A percentile compares a stretch with the other conserved stretches of the same genome.
These are phyloP conservation scores for Chamaecyparis obtusa DNA, from an alignment of 75 land plant species.

Conservation along the genomic window DNA sequence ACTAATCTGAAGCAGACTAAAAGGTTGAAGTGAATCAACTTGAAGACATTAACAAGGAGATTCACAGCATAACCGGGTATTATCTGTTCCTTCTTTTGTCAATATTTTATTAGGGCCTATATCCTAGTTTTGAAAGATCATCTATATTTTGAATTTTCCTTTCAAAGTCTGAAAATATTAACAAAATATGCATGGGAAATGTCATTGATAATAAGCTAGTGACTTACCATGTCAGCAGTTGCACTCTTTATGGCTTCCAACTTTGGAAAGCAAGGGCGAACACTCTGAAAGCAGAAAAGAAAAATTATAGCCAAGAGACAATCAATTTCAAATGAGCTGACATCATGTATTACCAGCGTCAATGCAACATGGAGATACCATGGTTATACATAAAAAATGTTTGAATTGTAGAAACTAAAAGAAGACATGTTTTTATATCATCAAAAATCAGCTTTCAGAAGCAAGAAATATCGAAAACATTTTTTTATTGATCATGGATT, in stretches of 20 bases:
- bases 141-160: no score
- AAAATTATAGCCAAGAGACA: background rate
- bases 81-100: no score
- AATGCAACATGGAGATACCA: background rate
- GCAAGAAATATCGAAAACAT: background rate
- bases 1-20: no score
- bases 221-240: constrained; percentile 88
- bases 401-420: background rate
- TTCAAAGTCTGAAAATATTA: no score
- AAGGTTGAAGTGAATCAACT: no score
- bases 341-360: background rate
- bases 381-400: background rate
- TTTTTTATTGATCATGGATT: background rate
- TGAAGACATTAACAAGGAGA: no score
- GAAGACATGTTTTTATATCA: background rate
- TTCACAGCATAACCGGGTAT: no score
- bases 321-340: background rate
- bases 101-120: no score
- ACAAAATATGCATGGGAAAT: background rate
- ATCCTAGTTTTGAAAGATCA: no score
- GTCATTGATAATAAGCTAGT: background rate
- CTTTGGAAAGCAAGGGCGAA: constrained; percentile 78
- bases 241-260: constrained; percentile 89
- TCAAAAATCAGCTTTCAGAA: background rate
- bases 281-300: constrained; percentile 49